Percentiles rank a stretch among this genome's conserved stretches.
phyloP scores from a whole-genome alignment of 495 filamentous ascomycete species.

The Paragyromitra xinjiangensis region DNA sequence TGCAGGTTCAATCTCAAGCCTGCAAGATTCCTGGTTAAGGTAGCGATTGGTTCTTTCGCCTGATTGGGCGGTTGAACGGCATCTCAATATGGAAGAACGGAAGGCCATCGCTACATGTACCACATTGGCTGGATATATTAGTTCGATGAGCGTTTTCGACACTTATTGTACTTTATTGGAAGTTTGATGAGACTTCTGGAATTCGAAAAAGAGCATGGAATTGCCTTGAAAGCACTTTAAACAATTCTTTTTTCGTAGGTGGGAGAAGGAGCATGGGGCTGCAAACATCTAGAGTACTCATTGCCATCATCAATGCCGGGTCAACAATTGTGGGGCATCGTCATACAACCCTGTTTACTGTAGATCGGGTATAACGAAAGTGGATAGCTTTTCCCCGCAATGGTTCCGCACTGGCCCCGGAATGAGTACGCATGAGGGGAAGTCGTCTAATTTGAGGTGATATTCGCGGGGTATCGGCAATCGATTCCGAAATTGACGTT shows the following conservation, averaged over 20 bases:
- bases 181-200: not conserved
- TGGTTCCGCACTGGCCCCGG: not conserved
- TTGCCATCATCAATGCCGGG: not conserved
- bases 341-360: not conserved
- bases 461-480: slow-evolving; percentile 33
- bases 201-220: not conserved
- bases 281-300: not conserved
- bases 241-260: too few species aligned
- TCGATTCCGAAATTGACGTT: slow-evolving; percentile 16
- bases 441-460: slow-evolving; percentile 21
- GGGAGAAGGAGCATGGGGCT: not conserved
- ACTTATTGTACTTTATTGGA: not conserved
- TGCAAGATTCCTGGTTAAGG: slow-evolving; percentile 18
- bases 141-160: not conserved
- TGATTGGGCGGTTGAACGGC: slow-evolving; percentile 18
- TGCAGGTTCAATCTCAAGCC: slow-evolving; percentile 24
- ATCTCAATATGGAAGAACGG: slow-evolving; percentile 32
- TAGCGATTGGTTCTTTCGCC: not conserved
- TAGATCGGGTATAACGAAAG: slow-evolving; percentile 7
- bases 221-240: too few species aligned
- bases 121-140: not conserved
- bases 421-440: not conserved
- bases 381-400: slow-evolving; percentile 12
- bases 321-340: not conserved
- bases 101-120: not conserved